Evolutionary conservation across 208 protist genomes (phyloP).

Genomic region (Blechomonas ayalai): DNA sequence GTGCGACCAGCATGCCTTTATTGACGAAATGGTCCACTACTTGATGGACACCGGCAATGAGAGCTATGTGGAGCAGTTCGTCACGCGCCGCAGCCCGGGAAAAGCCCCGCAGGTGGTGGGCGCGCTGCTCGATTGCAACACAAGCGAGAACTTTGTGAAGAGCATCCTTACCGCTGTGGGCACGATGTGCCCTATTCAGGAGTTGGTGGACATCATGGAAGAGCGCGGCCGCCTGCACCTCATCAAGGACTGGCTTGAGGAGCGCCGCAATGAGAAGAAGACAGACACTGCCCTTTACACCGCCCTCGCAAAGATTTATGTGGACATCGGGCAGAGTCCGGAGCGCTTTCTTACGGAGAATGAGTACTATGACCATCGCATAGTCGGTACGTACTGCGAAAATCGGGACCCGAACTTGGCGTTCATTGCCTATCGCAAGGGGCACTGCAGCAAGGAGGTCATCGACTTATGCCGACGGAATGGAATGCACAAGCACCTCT

Average conservation of each 20-base stretch:
- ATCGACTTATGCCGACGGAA: conserved; percentile 96
- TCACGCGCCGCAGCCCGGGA: conserved; percentile 93
- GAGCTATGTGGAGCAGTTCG: conserved; percentile 97
- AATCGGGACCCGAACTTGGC: conserved; percentile 98
- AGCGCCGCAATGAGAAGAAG: conserved; percentile 91
- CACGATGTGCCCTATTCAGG: conserved; percentile 92
- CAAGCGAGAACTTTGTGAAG: conserved; percentile 95
- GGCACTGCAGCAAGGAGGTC: conserved; percentile 96
- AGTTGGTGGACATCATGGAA: conserved; percentile 80
- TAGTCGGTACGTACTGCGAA: conserved; percentile 99
- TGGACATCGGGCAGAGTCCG: conserved; percentile 95
- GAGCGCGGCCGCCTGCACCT: conserved; percentile 93
- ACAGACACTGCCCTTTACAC: conserved; percentile 97
- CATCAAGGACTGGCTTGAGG: conserved; percentile 98
- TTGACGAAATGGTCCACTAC: conserved; percentile 98
- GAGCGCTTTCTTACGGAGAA: conserved; percentile 97
- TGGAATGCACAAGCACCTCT: conserved; percentile 96
- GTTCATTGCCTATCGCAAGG: conserved; percentile 95
- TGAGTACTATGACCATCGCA: conserved; percentile 94
- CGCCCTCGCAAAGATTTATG: conserved; percentile 99
- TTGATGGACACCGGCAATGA: conserved; percentile 95
- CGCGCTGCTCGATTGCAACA: conserved; percentile 97
- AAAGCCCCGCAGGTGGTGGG: conserved; percentile 98
- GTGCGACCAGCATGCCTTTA: conserved; percentile 98
- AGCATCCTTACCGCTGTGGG: conserved; percentile 93